Evolutionary conservation across 345 rosid species (phyloP), one percentile per base, ranked within the genome.

Genomic region (Moricandia moricandioides): DNA sequence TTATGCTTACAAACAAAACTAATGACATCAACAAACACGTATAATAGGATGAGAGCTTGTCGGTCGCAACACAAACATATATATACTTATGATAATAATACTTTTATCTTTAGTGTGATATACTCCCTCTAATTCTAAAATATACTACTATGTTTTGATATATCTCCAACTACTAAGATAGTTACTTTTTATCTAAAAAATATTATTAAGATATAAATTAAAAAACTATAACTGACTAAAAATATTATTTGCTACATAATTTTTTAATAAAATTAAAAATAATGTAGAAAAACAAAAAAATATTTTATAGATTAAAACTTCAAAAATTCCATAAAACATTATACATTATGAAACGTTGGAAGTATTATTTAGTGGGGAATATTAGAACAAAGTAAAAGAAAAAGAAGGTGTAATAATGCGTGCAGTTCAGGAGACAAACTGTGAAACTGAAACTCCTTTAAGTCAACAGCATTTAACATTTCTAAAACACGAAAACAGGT

Each of bases 401-500:
- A 47, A 27, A 14, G 9, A n/a, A 14, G 18, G 14, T 5, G 54
- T 14, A 56, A 64, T 77, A 40, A 71, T 77, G 80, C 67, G 2
- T 77, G 72, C 45, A 3, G 72, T 65, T 70, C 13, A 77, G 80
- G 76, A 65, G 80, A 71, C 71, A 77, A 57, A 58, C 61, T 69
- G 2, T 62, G 18, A 76, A 58, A 69, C 75, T 62, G 70, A 69
- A 69, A 69, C 70, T 62, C 57, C 35, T 0, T 62, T 16, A 34
- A 14, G 35, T 61, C 33, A 67, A 75, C 69, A 45, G 51, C 51
- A 45, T 45, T n/a, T 45, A 45, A 45, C 49, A 45, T 45, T n/a
- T 13, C 52, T 5, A 45, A 39, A 68, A 14, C 55, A 49, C 52
- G 18, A 47, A 47, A 17, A n/a, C 9, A 49, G 9, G 55, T 49